phyloP scores from a whole-genome alignment of 169 alveolate species.

The Theileria orientalis region DNA sequence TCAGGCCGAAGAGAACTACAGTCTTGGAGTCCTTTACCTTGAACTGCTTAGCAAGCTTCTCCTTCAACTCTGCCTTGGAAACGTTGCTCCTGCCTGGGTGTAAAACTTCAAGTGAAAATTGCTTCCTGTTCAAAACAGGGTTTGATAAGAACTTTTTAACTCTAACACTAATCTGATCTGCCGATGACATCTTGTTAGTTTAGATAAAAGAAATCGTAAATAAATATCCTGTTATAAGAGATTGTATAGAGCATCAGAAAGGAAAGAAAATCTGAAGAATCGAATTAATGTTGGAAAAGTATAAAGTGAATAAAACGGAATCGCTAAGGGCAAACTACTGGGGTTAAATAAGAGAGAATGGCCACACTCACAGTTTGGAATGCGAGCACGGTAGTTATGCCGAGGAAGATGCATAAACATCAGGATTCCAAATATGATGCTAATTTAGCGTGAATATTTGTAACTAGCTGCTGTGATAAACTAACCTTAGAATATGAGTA shows the following conservation, averaged over 20 bases:
- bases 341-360: no score
- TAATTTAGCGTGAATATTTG: no score
- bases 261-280: slow-evolving; percentile 4
- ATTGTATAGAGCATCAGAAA: background rate
- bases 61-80: slow-evolving; percentile 87
- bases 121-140: slow-evolving; percentile 89
- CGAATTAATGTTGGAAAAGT: background rate
- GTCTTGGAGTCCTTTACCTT: slow-evolving; percentile 82
- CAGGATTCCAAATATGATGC: no score
- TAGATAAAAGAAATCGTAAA: background rate
- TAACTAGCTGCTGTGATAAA: no score
- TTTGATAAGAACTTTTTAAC: slow-evolving; percentile 85
- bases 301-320: background rate
- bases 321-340: no score
- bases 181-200: slow-evolving; percentile 38
- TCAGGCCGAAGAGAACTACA: slow-evolving; percentile 88
- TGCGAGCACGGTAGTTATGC: no score
- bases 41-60: slow-evolving; percentile 85
- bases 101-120: slow-evolving; percentile 87
- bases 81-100: slow-evolving; percentile 92
- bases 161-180: slow-evolving; percentile 79
- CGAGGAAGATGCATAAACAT: no score
- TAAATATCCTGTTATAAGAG: background rate
- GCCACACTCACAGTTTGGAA: no score
- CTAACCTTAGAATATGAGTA: no score